Percentiles rank a stretch among this genome's conserved stretches.
Evolutionary conservation across 805 yeast genomes (phyloP).

Genomic region (Ogataea methylovora): DNA sequence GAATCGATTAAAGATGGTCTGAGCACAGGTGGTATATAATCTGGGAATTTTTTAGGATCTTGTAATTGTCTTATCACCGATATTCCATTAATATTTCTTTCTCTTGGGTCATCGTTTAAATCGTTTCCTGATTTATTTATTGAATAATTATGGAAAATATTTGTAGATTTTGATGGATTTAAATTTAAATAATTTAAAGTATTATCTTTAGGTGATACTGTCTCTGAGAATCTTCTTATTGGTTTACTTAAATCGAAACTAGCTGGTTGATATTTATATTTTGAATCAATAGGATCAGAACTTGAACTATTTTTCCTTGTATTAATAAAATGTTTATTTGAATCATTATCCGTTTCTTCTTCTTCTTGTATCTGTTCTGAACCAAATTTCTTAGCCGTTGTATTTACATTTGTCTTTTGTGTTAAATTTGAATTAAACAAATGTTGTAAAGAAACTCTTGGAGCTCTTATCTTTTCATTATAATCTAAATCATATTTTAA

Average conservation of each 20-base stretch:
- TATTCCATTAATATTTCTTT: slow-evolving; percentile 4
- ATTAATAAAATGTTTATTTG: background rate
- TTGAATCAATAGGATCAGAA: background rate
- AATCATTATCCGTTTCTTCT: background rate
- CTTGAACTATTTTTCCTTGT: background rate
- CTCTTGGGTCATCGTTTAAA: slow-evolving; percentile 2
- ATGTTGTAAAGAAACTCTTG: slow-evolving; percentile 36
- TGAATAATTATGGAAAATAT: background rate
- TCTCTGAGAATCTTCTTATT: slow-evolving; percentile 25
- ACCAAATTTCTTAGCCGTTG: too few species aligned
- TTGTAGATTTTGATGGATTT: too few species aligned
- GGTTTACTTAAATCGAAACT: slow-evolving; percentile 36
- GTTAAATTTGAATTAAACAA: slow-evolving; percentile 9
- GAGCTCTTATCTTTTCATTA: slow-evolving; percentile 49
- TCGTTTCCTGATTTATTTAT: background rate
- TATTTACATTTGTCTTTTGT: background rate
- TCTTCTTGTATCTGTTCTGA: too few species aligned
- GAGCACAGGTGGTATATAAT: slow-evolving; percentile 46
- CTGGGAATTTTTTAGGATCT: slow-evolving; percentile 37
- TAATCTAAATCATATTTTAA: slow-evolving; percentile 31
- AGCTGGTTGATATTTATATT: slow-evolving; percentile 33
- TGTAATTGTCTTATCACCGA: slow-evolving; percentile 31
- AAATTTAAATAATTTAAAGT: slow-evolving; percentile 1
- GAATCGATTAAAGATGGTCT: slow-evolving; percentile 23
- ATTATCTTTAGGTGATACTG: slow-evolving; percentile 6